These are phyloP conservation scores for Begonia masoniana DNA, from an alignment of 306 rosid species.

Conservation along the genomic window DNA sequence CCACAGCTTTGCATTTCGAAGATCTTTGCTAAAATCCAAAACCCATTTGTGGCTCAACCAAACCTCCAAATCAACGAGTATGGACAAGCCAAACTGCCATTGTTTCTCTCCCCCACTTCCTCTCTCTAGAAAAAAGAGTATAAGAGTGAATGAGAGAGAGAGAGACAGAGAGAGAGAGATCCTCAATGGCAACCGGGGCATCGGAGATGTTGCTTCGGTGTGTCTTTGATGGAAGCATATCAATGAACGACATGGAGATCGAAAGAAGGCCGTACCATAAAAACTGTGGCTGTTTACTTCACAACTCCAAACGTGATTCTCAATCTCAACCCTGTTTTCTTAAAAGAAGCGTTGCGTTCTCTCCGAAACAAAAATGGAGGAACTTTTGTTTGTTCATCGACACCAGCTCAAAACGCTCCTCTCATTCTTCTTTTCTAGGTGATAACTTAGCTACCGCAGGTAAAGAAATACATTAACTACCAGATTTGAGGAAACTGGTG, in stretches of 20 bases:
- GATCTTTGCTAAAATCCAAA: too few relatives aligned
- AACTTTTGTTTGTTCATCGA: conserved; percentile 6
- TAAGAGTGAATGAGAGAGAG: too few relatives aligned
- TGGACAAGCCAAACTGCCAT: too few relatives aligned
- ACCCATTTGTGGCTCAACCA: too few relatives aligned
- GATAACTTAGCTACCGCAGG: too few relatives aligned
- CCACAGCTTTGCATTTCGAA: too few relatives aligned
- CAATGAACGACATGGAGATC: conserved; percentile 32
- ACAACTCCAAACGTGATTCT: conserved; percentile 9
- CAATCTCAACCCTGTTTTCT: conserved; percentile 14
- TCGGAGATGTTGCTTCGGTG: conserved; percentile 22
- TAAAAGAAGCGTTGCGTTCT: conserved; percentile 19
- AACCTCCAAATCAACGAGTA: too few relatives aligned
- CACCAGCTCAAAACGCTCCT: background rate
- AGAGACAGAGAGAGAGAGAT: too few relatives aligned
- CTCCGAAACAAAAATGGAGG: conserved; percentile 26
- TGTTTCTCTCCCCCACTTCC: too few relatives aligned
- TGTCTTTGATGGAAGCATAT: conserved; percentile 47
- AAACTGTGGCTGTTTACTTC: conserved; percentile 22
- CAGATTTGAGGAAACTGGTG: too few relatives aligned
- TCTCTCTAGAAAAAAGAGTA: background rate
- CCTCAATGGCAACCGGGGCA: conserved; percentile 25
- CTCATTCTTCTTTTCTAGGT: background rate
- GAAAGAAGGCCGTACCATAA: conserved; percentile 63
- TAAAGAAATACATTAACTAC: too few relatives aligned